These are phyloP conservation scores for Stereum hirsutum DNA, from an alignment of 1,284 basidiomycete species.

Conservation along the genomic window DNA sequence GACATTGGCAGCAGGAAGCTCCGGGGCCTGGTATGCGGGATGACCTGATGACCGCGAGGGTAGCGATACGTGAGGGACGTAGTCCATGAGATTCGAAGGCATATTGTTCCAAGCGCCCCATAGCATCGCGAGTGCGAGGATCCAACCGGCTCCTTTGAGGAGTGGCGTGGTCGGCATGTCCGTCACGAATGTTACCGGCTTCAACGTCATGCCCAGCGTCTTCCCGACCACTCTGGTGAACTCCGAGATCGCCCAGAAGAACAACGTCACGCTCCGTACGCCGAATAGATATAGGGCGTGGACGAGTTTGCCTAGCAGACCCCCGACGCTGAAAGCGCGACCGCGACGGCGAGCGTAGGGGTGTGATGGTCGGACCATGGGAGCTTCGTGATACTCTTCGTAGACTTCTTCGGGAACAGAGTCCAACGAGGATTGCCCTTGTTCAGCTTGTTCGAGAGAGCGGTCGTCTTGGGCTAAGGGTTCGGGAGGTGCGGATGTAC, in stretches of 20 bases:
- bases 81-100: too few species aligned
- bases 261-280: constrained; percentile 13
- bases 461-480: constrained; percentile 11
- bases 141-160: too few species aligned
- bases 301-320: constrained; percentile 34
- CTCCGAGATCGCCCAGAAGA: constrained; percentile 19
- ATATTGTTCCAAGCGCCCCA: too few species aligned
- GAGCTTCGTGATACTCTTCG: neutral
- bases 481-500: constrained; percentile 17
- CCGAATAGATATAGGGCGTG: constrained; percentile 25
- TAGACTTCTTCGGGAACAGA: constrained; percentile 44
- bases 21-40: constrained; percentile 35
- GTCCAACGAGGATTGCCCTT: constrained; percentile 41
- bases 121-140: too few species aligned
- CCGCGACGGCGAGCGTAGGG: constrained; percentile 4
- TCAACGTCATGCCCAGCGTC: constrained; percentile 32
- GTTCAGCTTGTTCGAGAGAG: constrained; percentile 33
- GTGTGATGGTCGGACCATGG: neutral
- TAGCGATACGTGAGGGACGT: too few species aligned
- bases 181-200: constrained; percentile 33
- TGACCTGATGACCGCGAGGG: constrained; percentile 19
- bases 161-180: constrained; percentile 22
- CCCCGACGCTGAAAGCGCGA: constrained; percentile 37
- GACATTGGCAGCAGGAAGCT: constrained; percentile 54
- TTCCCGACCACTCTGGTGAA: constrained; percentile 32